Conservation (phyloP, 179 eudicot species). For the Dionaea muscipula region DNA sequence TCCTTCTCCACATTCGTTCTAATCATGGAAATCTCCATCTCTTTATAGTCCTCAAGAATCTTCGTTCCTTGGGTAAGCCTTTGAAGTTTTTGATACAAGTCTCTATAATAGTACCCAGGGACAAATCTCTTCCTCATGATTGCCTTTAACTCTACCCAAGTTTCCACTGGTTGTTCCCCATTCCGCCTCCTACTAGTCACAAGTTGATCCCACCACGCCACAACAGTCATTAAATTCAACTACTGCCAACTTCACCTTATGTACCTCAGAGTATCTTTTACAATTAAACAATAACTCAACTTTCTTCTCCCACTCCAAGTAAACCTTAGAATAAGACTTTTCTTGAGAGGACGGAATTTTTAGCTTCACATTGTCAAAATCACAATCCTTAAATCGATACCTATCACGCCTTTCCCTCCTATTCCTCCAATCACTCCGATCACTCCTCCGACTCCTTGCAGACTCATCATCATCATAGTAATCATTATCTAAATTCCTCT, state of each 20-base stretch:
- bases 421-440: too few species aligned
- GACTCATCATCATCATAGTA: too few species aligned
- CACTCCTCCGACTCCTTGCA: too few species aligned
- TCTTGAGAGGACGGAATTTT: not conserved
- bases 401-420: too few species aligned
- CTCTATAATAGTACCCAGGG: not conserved
- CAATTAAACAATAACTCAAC: not conserved
- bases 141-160: not conserved
- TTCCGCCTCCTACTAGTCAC: not conserved
- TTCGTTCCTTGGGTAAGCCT: not conserved
- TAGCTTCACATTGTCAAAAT: not conserved
- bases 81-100: not conserved
- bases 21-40: slow-evolving; percentile 3
- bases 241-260: not conserved
- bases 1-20: not conserved
- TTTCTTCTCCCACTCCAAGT: not conserved
- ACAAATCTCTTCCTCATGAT: not conserved
- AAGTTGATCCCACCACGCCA: not conserved
- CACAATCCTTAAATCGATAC: too few species aligned
- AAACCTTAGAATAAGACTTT: not conserved
- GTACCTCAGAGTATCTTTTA: not conserved
- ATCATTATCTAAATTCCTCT: too few species aligned
- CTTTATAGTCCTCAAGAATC: not conserved
- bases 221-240: not conserved
- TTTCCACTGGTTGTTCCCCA: not conserved